Evolutionary conservation across 331 rosid genomes (phyloP), one percentile per base, ranked within the genome.

Genomic region (Saraca asoca): DNA sequence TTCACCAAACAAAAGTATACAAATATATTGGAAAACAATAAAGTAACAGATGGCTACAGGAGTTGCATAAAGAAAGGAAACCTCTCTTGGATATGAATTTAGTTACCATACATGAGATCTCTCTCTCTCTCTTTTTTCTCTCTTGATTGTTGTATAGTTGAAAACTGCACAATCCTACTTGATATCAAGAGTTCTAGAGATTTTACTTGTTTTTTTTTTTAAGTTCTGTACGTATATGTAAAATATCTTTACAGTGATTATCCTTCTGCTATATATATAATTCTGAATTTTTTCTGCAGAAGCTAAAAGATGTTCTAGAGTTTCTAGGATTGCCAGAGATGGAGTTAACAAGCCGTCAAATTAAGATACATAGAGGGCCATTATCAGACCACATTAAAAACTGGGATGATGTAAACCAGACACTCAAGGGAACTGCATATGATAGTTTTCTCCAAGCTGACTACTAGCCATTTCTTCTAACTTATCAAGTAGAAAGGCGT

Each of bases 361-460:
- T 93, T 38, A 90, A 90, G 80, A 90, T 93, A 78, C 98, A 90
- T 66, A 84, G 78, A 42, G 95, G 96, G 37, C 77, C 83, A 14
- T 41, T 90, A 69, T 82, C 90, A 0, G 91, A 88, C 29, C 92
- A 88, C 79, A 75, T 90, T 68, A 76, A 50, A 65, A 86, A 93
- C 81, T 90, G 95, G 97, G 91, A 88, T 2, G 97, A 88, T 12
- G 96, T 93, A 60, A 88, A 77, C 82, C 79, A 34, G 70, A 78
- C 85, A 7, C 89, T 93, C 16, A 66, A 59, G 2, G 96, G 92
- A 59, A 93, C 91, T 16, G 62, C 66, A 14, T 93, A 82, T 51
- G 90, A 88, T 80, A 80, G 76, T 70, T 91, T 90, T 72, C 90
- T 93, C 39, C 79, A 37, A 5, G 72, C 86, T 15, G 95, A 88